Evolutionary conservation across 2,329 filamentous ascomycete species (phyloP), one percentile per base, ranked within the genome.

Genomic region (Didymella exigua): DNA sequence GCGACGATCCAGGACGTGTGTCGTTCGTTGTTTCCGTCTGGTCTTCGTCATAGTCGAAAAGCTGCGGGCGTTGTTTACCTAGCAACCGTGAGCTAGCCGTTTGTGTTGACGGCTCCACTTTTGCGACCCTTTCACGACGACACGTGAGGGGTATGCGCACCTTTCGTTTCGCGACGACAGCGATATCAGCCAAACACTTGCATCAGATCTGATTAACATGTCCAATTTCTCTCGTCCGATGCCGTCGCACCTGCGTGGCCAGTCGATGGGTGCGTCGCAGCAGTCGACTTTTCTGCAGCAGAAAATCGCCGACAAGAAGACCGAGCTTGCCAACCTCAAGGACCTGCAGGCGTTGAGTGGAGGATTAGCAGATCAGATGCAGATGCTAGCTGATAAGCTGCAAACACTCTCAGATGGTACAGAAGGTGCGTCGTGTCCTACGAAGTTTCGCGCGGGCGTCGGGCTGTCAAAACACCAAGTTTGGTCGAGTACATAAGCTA

Each of bases 251-350:
- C 77, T 90, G 67, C 88, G 89, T 53, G 71, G 70, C 64, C 77
- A 74, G 63, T 72, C 67, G 57, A 70, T 66, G 66, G 72, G 72
- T 50, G 76, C 64, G 24, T 80, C 46, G 72, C 64, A 85, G 42
- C 88, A 90, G 73, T 89, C 89, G 1, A 85, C 89, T 1, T 84
- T 86, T 23, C 80, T 95, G 14, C 78, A 89, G 47, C 85, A 89
- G 38, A 88, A 90, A 60, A 91, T 96, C 71, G 86, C 89, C 60
- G 90, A 95, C 78, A 96, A 96, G 80, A 91, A 89, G 75, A 86
- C 87, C 49, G 91, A 96, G 74, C 82, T 96, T 5, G 89, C 92
- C 65, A 90, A 87, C 66, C 80, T 95, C 54, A 89, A 86, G 70
- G 87, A 95, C 73, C 78, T 96, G 46, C 85, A 89, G 63, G 88